These are phyloP conservation scores for Nicotiana tabacum DNA, from an alignment of 257 asterid species.

Conservation along the genomic window DNA sequence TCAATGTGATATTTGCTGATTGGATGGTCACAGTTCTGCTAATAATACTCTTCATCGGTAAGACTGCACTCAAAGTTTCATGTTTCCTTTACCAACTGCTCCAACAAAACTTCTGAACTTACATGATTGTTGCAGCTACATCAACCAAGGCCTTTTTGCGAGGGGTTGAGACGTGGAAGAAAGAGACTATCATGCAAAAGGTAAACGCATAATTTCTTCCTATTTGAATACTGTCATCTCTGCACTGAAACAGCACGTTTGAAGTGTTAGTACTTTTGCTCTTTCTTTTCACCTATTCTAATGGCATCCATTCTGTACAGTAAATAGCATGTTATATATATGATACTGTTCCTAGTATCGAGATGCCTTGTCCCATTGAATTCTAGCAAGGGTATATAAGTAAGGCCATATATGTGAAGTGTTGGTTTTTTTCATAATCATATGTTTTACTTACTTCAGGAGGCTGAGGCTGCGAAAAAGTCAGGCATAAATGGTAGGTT, in stretches of 20 bases:
- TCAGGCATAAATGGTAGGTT: slow-evolving; percentile 49
- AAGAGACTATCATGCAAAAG: slow-evolving; percentile 79
- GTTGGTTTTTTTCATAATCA: slow-evolving; percentile 5
- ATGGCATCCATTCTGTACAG: background rate
- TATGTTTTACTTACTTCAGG: background rate
- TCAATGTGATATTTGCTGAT: slow-evolving; percentile 88
- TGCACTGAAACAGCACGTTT: background rate
- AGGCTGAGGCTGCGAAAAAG: background rate
- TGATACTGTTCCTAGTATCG: background rate
- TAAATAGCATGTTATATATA: background rate
- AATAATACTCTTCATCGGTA: slow-evolving; percentile 80
- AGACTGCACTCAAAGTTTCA: slow-evolving; percentile 9
- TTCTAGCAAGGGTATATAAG: background rate
- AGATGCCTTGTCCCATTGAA: background rate
- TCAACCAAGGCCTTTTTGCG: slow-evolving; percentile 84
- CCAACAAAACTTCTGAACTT: slow-evolving; percentile 13
- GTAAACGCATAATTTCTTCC: slow-evolving; percentile 18
- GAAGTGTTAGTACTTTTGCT: background rate
- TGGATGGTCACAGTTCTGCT: slow-evolving; percentile 99
- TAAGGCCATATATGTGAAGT: background rate
- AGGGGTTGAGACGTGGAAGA: slow-evolving; percentile 93
- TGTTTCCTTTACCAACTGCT: background rate
- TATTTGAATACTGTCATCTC: background rate
- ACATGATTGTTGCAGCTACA: slow-evolving; percentile 46
- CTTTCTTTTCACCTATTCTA: background rate